Evolutionary conservation across 495 filamentous ascomycete species (phyloP).

Genomic region (Annulohypoxylon maeteangense): DNA sequence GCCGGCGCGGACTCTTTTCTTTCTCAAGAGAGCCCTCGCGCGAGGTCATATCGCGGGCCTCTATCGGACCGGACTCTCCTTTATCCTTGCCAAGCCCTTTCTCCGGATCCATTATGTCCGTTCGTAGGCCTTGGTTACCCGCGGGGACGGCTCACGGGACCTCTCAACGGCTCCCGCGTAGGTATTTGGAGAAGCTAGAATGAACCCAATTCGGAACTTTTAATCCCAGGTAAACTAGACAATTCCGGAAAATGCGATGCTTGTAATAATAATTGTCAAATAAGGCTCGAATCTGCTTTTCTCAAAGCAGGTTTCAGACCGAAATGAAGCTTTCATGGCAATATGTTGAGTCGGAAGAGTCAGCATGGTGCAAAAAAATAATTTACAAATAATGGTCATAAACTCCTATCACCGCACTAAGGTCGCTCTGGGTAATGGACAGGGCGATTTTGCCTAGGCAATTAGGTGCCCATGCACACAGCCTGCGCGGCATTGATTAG

Average conservation of each 20-base stretch:
- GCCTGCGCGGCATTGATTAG: not conserved
- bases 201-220: not conserved
- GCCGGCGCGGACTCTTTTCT: constrained; percentile 35
- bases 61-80: constrained; percentile 5
- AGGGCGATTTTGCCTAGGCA: not conserved
- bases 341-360: not conserved
- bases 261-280: not conserved
- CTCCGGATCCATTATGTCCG: not conserved
- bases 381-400: not conserved
- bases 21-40: constrained; percentile 23
- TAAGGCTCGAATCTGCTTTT: not conserved
- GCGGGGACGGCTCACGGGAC: not conserved
- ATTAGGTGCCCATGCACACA: not conserved
- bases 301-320: not conserved
- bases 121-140: not conserved
- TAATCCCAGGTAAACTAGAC: not conserved
- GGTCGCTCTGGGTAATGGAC: not conserved
- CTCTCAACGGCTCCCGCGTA: too few relatives aligned
- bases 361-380: not conserved
- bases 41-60: constrained; percentile 7
- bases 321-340: not conserved
- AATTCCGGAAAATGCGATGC: not conserved
- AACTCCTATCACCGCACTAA: constrained; percentile 16
- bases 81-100: constrained; percentile 21
- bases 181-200: not conserved